Evolutionary conservation across 2,329 filamentous ascomycete species (phyloP).

Genomic region (Calonectria naviculata): DNA sequence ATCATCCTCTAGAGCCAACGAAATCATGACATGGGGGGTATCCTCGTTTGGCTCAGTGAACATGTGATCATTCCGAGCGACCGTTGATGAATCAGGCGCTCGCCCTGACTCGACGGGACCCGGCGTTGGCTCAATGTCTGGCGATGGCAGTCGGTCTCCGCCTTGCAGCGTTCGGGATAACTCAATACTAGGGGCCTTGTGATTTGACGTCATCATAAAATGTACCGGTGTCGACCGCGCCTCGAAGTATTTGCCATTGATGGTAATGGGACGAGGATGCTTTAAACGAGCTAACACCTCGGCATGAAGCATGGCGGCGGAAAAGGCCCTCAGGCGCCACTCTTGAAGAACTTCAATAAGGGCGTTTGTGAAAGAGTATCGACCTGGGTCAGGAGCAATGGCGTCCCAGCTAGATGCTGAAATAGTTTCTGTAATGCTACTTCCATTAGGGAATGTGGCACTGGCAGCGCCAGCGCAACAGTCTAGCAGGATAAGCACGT

Average conservation of each 20-base stretch:
- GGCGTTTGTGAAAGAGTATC: constrained; percentile 69
- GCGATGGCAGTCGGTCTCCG: constrained; percentile 39
- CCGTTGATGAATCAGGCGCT: constrained; percentile 37
- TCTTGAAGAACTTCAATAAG: constrained; percentile 69
- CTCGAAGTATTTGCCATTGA: constrained; percentile 68
- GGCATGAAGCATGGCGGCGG: constrained; percentile 70
- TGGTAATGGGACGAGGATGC: constrained; percentile 66
- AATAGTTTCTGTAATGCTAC: constrained; percentile 71
- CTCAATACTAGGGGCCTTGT: constrained; percentile 69
- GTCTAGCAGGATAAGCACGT: constrained; percentile 68
- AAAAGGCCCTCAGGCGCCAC: constrained; percentile 66
- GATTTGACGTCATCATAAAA: constrained; percentile 72
- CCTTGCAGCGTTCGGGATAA: constrained; percentile 51
- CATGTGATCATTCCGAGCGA: constrained; percentile 40
- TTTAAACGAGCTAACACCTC: constrained; percentile 70
- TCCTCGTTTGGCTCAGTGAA: constrained; percentile 62
- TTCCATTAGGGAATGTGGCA: constrained; percentile 67
- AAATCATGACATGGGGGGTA: constrained; percentile 71
- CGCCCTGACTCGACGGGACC: constrained; percentile 38
- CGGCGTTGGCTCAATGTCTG: constrained; percentile 31
- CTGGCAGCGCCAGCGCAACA: constrained; percentile 71
- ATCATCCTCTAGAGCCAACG: constrained; percentile 67
- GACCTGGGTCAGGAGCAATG: constrained; percentile 68
- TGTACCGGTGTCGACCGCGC: constrained; percentile 69
- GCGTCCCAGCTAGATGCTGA: constrained; percentile 72